Conservation (phyloP, 2,329 filamentous ascomycete genomes). For the Aaosphaeria arxii region DNA sequence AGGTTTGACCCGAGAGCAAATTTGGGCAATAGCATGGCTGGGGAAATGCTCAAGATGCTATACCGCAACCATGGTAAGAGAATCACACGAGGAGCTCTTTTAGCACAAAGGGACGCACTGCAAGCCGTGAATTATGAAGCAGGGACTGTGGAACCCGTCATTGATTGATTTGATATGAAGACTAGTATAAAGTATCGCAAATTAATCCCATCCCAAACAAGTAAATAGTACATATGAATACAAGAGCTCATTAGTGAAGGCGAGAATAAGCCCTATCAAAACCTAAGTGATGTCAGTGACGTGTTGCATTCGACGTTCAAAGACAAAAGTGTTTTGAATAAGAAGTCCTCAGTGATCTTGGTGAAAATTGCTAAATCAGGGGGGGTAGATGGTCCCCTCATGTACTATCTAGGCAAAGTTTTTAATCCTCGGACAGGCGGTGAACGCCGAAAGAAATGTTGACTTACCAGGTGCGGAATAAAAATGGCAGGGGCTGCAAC, state of each 20-base stretch:
- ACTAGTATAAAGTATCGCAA: too few relatives aligned
- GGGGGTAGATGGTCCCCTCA: too few relatives aligned
- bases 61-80: conserved; percentile 32
- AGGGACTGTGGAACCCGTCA: not conserved
- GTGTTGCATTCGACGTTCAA: too few relatives aligned
- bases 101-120: not conserved
- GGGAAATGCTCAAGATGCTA: conserved; percentile 27
- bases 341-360: conserved; percentile 65
- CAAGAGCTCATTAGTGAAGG: too few relatives aligned
- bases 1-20: conserved; percentile 28
- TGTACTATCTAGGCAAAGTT: conserved; percentile 64
- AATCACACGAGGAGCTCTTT: conserved; percentile 17
- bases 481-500: too few relatives aligned
- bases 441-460: conserved; percentile 3
- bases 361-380: conserved; percentile 37
- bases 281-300: too few relatives aligned
- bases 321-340: conserved; percentile 1
- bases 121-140: not conserved
- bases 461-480: too few relatives aligned
- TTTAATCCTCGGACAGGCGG: conserved; percentile 62
- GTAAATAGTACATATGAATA: too few relatives aligned
- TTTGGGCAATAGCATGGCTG: conserved; percentile 16
- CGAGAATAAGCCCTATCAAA: too few relatives aligned
- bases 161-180: too few relatives aligned
- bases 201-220: too few relatives aligned